Percentiles rank a stretch among this genome's conserved stretches.
These are phyloP conservation scores for Rhipidocladum racemiflorum DNA, from an alignment of 176 grass and related monocot species.

Conservation along the genomic window DNA sequence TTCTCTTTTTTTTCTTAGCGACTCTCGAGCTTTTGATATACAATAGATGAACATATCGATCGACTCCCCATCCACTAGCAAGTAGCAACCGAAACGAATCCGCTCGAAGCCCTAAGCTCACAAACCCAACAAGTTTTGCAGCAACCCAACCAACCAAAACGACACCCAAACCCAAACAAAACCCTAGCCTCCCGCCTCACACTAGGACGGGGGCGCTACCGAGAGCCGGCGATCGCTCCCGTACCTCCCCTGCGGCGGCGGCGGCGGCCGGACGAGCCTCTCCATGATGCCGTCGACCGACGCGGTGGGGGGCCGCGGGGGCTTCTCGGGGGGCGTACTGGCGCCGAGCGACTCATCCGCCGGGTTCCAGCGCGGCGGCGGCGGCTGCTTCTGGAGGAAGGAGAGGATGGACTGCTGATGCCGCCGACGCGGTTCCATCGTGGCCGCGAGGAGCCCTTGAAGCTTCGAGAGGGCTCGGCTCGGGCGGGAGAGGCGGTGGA, in stretches of 20 bases:
- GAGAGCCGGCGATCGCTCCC: neutral
- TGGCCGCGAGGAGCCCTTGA: neutral
- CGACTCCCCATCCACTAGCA: neutral
- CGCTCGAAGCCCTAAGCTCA: neutral
- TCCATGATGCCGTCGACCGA: slow-evolving; percentile 65
- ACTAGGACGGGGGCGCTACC: neutral
- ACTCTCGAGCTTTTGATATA: no score
- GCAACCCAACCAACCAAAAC: neutral
- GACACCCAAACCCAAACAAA: neutral
- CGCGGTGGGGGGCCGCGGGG: slow-evolving; percentile 32
- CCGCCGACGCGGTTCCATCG: slow-evolving; percentile 43
- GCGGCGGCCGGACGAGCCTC: slow-evolving; percentile 37
- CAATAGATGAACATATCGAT: neutral
- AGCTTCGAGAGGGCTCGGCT: neutral
- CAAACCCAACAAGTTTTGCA: neutral
- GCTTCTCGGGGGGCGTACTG: slow-evolving; percentile 59
- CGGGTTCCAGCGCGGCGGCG: slow-evolving; percentile 15
- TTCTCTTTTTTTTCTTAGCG: no score
- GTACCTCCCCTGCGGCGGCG: slow-evolving; percentile 24
- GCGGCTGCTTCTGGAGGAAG: slow-evolving; percentile 57
- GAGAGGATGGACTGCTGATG: slow-evolving; percentile 88
- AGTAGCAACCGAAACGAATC: neutral
- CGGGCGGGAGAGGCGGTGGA: neutral
- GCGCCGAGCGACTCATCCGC: slow-evolving; percentile 44
- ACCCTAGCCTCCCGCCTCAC: slow-evolving; percentile 31